Evolutionary conservation across 257 asterid species (phyloP), one percentile per base, ranked within the genome.

Genomic region (Solanum rostratum): DNA sequence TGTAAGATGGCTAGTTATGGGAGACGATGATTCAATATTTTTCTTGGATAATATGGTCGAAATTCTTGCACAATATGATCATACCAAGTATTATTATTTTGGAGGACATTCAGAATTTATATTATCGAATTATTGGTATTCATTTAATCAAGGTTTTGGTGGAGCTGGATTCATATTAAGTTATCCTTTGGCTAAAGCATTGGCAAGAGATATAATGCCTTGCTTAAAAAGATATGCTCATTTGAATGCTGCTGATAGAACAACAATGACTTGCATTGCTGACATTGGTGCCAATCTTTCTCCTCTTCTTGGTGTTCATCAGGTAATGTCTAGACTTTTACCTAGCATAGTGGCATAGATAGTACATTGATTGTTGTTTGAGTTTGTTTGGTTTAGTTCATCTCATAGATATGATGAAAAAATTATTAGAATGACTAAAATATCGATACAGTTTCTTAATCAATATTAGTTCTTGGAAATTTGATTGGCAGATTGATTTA

Each of bases 11-110:
- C 24, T 92, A 0, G 90, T 94, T 5, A 90, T 93, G 93, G 98
- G 98, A 12, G 97, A 94, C n/a, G 98, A 94, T 19, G 98, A 94
- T 74, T 85, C 97, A 0, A 69, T 94, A 0, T 91, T 94, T 24
- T 93, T 91, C 7, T 86, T 91, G 8, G 96, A 94, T 19, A 94
- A 94, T 19, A 84, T 93, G 12, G 91, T 91, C 9, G 93, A 90
- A 30, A 90, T 91, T 46, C 84, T 94, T 0, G 84, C 88, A 5
- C 46, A 84, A 2, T 88, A 90, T 68, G 97, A 93, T 54, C 93
- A 95, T 20, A 89, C 43, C 0, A 90, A 86, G 84, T 90, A 85
- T 33, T 87, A 87, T 37, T 93, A 93, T 63, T 19, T 93, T 0
- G 97, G 98, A 0, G 90, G 90, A 9, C 89, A 84, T 0, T 89